phyloP scores from a whole-genome alignment of 441 rosid species.

The Erysimum pusillum region DNA sequence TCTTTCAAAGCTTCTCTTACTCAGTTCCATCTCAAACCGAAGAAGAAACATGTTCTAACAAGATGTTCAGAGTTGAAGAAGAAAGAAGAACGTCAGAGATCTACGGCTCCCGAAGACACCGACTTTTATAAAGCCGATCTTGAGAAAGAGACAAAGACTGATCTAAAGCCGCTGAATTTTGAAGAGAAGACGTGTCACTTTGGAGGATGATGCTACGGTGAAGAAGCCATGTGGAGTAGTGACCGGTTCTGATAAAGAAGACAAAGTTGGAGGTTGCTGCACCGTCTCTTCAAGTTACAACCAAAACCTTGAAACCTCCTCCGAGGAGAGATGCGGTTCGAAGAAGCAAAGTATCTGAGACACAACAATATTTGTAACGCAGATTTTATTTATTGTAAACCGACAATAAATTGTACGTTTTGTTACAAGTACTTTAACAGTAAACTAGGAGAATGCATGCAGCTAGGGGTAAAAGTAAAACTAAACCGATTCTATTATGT shows the following conservation, averaged over 20 bases:
- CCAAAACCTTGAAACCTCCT: no score
- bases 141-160: neutral
- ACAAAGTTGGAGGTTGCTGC: neutral
- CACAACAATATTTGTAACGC: no score
- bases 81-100: neutral
- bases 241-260: neutral
- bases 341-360: no score
- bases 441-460: no score
- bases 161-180: slow-evolving; percentile 1
- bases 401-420: no score
- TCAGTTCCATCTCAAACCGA: neutral
- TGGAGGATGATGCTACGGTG: neutral
- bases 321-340: no score
- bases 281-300: no score
- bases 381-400: no score
- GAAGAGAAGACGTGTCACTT: neutral
- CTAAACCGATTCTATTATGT: no score
- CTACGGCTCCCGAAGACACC: neutral
- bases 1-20: neutral
- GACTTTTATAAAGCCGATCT: neutral
- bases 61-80: neutral
- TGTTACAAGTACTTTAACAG: no score
- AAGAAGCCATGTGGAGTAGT: neutral
- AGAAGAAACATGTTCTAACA: neutral
- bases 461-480: no score